phyloP scores from a whole-genome alignment of 441 rosid genomes.

The Kokia cookei region DNA sequence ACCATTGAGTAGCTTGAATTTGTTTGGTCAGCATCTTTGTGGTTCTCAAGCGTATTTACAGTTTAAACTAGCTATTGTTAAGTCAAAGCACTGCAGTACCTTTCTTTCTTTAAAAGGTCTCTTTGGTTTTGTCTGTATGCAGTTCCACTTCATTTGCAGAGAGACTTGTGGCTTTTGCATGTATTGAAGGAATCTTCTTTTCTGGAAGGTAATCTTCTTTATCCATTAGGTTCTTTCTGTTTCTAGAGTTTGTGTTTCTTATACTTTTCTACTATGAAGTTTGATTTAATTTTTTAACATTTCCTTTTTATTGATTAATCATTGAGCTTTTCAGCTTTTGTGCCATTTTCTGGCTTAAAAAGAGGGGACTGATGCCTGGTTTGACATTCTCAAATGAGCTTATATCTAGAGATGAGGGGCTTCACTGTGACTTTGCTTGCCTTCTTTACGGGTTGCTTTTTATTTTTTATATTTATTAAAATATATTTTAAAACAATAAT shows the following conservation, averaged over 20 bases:
- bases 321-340: constrained; percentile 58
- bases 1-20: background rate
- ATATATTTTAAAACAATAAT: background rate
- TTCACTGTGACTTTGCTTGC: constrained; percentile 96
- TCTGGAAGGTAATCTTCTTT: constrained; percentile 67
- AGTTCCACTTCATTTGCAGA: constrained; percentile 74
- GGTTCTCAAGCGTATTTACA: background rate
- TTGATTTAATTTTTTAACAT: background rate
- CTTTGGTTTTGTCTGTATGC: constrained; percentile 13
- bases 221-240: background rate
- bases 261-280: background rate
- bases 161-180: constrained; percentile 83
- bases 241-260: background rate
- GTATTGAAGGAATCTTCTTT: constrained; percentile 89
- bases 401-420: constrained; percentile 90
- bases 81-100: constrained; percentile 4
- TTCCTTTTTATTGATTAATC: background rate
- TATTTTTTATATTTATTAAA: background rate
- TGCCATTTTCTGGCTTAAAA: constrained; percentile 93
- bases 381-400: constrained; percentile 91
- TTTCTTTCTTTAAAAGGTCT: constrained; percentile 4
- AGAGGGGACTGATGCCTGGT: constrained; percentile 96
- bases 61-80: background rate
- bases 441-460: constrained; percentile 59
- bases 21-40: background rate